These are phyloP conservation scores for Diacronema lutheri DNA, from an alignment of 78 protist species.

Conservation along the genomic window DNA sequence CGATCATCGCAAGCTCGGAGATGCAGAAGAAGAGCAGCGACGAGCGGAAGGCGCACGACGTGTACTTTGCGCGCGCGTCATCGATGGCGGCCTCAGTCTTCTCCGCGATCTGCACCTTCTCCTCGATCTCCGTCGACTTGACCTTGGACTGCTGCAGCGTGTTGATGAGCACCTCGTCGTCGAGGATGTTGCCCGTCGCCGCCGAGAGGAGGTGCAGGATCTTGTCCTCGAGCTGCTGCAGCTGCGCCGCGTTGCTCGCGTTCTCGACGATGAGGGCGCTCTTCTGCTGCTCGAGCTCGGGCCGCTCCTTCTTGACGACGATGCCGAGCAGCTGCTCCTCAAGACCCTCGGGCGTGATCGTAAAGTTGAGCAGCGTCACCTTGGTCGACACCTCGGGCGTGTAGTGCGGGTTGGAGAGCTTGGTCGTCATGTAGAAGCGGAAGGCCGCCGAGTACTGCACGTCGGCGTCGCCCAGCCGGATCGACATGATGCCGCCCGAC, in stretches of 20 bases:
- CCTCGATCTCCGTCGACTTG: constrained; percentile 48
- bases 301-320: constrained; percentile 47
- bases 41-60: constrained; percentile 60
- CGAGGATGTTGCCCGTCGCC: constrained; percentile 67
- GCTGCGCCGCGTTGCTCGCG: constrained; percentile 40
- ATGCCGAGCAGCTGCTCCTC: constrained; percentile 79
- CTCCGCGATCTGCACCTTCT: constrained; percentile 51
- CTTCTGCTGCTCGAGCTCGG: constrained; percentile 63
- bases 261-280: constrained; percentile 17
- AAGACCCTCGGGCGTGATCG: constrained; percentile 72
- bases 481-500: constrained; percentile 9
- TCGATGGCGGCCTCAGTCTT: constrained; percentile 58
- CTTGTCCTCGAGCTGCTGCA: constrained; percentile 50
- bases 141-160: constrained; percentile 43
- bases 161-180: constrained; percentile 60
- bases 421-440: constrained; percentile 69
- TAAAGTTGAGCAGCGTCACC: constrained; percentile 79
- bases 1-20: constrained; percentile 60
- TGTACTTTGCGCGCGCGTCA: constrained; percentile 35
- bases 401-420: constrained; percentile 65
- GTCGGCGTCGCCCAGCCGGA: constrained; percentile 53
- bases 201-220: constrained; percentile 49
- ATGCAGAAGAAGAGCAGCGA: constrained; percentile 73
- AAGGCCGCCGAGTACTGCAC: constrained; percentile 50
- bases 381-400: constrained; percentile 63